Conservation (phyloP, 192 early-diverging fungal species). For the Coemansia sp. region DNA sequence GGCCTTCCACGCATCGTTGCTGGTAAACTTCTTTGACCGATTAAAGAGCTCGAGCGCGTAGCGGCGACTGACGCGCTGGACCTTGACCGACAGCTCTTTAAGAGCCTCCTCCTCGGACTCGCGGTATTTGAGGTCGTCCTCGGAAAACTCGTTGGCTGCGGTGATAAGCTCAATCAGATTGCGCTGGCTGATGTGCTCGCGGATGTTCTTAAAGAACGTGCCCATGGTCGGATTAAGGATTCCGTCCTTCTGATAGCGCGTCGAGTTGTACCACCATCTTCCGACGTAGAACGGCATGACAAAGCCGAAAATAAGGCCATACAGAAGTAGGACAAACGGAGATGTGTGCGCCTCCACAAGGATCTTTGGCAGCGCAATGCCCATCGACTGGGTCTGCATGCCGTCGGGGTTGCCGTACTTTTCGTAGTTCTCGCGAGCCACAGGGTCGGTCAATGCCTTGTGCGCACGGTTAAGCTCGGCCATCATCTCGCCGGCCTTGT, state of each 20-base stretch:
- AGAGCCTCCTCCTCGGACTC: constrained; percentile 49
- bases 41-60: constrained; percentile 41
- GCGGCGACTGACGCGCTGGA: constrained; percentile 34
- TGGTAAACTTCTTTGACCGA: constrained; percentile 49
- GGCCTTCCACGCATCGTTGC: constrained; percentile 60
- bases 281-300: constrained; percentile 85
- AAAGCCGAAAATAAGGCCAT: constrained; percentile 85
- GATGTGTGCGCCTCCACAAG: constrained; percentile 85
- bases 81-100: constrained; percentile 45
- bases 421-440: constrained; percentile 85
- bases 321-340: constrained; percentile 77
- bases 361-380: constrained; percentile 90
- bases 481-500: constrained; percentile 70
- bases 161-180: constrained; percentile 75
- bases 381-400: constrained; percentile 86
- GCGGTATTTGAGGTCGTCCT: constrained; percentile 47
- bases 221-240: constrained; percentile 90
- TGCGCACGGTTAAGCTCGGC: constrained; percentile 90
- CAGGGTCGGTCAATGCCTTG: constrained; percentile 92
- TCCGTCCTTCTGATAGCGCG: constrained; percentile 82
- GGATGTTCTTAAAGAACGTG: constrained; percentile 84
- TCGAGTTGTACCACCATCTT: constrained; percentile 93
- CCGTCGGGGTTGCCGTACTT: constrained; percentile 98
- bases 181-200: constrained; percentile 63
- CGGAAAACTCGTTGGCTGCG: constrained; percentile 69